Percentiles rank a stretch among this genome's conserved stretches.
Conservation (phyloP, 345 rosid genomes). For the Salix brachista region DNA sequence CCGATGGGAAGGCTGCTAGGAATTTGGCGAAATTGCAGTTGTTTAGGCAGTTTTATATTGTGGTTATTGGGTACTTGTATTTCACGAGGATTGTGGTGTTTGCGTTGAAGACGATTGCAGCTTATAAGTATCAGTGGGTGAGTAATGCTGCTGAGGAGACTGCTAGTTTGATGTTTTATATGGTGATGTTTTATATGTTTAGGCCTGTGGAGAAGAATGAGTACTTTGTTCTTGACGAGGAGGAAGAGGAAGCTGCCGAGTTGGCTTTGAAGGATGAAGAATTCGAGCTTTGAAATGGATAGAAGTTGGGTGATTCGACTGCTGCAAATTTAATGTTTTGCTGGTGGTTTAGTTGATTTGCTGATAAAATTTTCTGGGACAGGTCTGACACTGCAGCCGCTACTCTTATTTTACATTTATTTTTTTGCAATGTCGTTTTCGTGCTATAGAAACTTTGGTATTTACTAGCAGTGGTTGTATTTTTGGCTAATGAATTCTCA, state of each 20-base stretch:
- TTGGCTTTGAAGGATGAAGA: slow-evolving; percentile 71
- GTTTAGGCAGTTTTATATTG: slow-evolving; percentile 87
- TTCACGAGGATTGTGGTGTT: slow-evolving; percentile 90
- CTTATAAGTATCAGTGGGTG: slow-evolving; percentile 94
- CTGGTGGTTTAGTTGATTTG: too few relatives aligned
- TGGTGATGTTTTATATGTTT: slow-evolving; percentile 81
- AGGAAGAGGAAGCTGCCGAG: slow-evolving; percentile 92
- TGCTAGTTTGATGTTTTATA: slow-evolving; percentile 73
- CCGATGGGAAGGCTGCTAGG: slow-evolving; percentile 89
- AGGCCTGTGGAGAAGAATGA: slow-evolving; percentile 92
- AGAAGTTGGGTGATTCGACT: not conserved
- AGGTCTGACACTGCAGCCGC: slow-evolving; percentile 13
- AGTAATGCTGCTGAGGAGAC: slow-evolving; percentile 83
- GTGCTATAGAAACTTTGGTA: slow-evolving; percentile 14
- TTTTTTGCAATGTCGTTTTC: slow-evolving; percentile 5
- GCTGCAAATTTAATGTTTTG: slow-evolving; percentile 11
- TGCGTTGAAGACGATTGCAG: slow-evolving; percentile 77
- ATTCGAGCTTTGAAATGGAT: slow-evolving; percentile 63
- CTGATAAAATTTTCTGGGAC: slow-evolving; percentile 12
- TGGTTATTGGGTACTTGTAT: slow-evolving; percentile 83
- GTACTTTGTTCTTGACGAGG: slow-evolving; percentile 78
- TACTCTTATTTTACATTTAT: not conserved
- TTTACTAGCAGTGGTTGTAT: slow-evolving; percentile 16
- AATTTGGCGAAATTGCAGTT: slow-evolving; percentile 79
- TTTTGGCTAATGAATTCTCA: slow-evolving; percentile 2